Conservation (phyloP, 768 basidiomycete species). For the Tylopilus rubrobrunneus region DNA sequence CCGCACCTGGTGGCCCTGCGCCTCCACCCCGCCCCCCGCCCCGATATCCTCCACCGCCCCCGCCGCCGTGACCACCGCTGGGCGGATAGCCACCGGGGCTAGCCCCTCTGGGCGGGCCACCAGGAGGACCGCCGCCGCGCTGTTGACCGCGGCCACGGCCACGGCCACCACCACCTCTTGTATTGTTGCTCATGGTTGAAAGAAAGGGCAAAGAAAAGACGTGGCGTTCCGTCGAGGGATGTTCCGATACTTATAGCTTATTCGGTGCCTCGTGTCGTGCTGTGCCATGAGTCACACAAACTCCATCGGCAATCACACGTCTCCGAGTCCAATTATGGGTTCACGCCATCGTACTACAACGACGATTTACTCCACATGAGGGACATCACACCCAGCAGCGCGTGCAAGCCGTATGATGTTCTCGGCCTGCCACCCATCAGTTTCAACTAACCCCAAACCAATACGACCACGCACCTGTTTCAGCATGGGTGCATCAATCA, state of each 20-base stretch:
- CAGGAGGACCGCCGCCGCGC: constrained; percentile 1
- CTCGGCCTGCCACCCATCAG: constrained; percentile 37
- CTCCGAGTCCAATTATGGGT: too few relatives aligned
- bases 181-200: constrained; percentile 11
- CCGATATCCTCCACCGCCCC: constrained; percentile 9
- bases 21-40: constrained; percentile 21
- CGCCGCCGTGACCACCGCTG: constrained; percentile 1
- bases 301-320: too few relatives aligned
- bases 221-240: neutral
- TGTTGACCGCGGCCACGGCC: constrained; percentile 18
- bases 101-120: neutral
- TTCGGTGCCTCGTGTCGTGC: neutral
- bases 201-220: neutral
- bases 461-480: constrained; percentile 46
- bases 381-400: constrained; percentile 53
- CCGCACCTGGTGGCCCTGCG: constrained; percentile 26
- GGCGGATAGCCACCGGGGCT: constrained; percentile 6
- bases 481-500: constrained; percentile 92
- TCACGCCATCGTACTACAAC: too few relatives aligned
- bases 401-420: constrained; percentile 50
- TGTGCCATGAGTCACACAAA: neutral
- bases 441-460: neutral
- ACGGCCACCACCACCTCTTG: neutral
- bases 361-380: constrained; percentile 31
- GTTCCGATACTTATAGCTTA: constrained; percentile 5